These are phyloP conservation scores for Ophiocordyceps camponoti-rufipedis DNA, from an alignment of 2,329 filamentous ascomycete species.

Conservation along the genomic window DNA sequence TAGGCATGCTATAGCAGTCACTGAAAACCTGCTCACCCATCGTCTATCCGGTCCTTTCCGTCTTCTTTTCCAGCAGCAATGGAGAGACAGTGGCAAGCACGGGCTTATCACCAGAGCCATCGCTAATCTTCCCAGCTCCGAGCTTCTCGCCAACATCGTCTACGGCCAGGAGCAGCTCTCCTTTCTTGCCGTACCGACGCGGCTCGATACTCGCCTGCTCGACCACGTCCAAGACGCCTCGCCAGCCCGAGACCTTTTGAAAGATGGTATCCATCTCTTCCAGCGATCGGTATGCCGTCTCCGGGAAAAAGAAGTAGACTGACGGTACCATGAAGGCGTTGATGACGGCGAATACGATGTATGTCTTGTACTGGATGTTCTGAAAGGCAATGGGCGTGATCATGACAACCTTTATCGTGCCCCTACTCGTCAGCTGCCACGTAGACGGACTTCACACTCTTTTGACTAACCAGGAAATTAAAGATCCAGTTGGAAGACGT, in stretches of 20 bases:
- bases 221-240: slow-evolving; percentile 17
- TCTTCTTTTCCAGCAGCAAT: not conserved
- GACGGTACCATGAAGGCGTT: slow-evolving; percentile 40
- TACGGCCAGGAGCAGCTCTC: slow-evolving; percentile 32
- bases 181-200: slow-evolving; percentile 37
- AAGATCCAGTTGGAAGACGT: slow-evolving; percentile 42
- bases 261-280: slow-evolving; percentile 52
- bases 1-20: too few relatives aligned
- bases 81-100: not conserved
- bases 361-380: slow-evolving; percentile 39
- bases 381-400: slow-evolving; percentile 40
- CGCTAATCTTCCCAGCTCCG: slow-evolving; percentile 10
- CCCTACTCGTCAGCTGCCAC: too few relatives aligned
- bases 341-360: slow-evolving; percentile 49
- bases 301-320: slow-evolving; percentile 45
- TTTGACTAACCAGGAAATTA: slow-evolving; percentile 31
- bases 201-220: slow-evolving; percentile 27
- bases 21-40: too few relatives aligned
- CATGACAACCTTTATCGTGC: slow-evolving; percentile 31
- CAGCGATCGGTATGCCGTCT: slow-evolving; percentile 43
- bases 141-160: slow-evolving; percentile 22
- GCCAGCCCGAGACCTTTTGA: slow-evolving; percentile 30
- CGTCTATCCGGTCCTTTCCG: not conserved
- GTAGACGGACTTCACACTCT: not conserved
- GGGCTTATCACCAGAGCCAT: slow-evolving; percentile 10